These are phyloP conservation scores for Torulaspora gathmanii DNA, from an alignment of 805 yeast genomes.

Conservation along the genomic window DNA sequence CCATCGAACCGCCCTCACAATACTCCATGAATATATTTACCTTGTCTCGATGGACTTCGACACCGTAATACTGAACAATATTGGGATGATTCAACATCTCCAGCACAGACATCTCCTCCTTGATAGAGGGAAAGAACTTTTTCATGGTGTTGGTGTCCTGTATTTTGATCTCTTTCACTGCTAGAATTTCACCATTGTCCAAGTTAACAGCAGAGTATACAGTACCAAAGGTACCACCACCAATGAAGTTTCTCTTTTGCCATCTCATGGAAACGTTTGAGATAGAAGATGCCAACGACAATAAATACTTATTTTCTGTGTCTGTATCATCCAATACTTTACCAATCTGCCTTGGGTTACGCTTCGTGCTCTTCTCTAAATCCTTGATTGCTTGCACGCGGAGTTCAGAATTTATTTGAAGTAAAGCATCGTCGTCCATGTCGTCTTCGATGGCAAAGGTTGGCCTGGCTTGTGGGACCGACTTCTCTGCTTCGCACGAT, in stretches of 20 bases:
- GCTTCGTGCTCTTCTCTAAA: conserved; percentile 52
- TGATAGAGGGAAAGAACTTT: conserved; percentile 79
- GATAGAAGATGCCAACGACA: conserved; percentile 81
- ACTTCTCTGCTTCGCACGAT: conserved; percentile 55
- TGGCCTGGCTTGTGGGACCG: conserved; percentile 31
- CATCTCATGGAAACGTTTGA: conserved; percentile 90
- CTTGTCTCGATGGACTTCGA: conserved; percentile 92
- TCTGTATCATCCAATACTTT: conserved; percentile 84
- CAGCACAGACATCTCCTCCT: conserved; percentile 93
- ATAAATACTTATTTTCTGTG: conserved; percentile 79
- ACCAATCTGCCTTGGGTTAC: conserved; percentile 57
- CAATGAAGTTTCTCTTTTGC: conserved; percentile 93
- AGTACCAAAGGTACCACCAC: conserved; percentile 94
- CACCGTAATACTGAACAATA: conserved; percentile 93
- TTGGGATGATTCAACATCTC: conserved; percentile 96
- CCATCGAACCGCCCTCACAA: conserved; percentile 93
- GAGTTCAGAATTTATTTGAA: conserved; percentile 58
- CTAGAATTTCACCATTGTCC: conserved; percentile 94
- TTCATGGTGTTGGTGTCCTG: conserved; percentile 83
- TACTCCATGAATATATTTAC: conserved; percentile 96
- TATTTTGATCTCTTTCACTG: conserved; percentile 90
- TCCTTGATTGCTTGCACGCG: conserved; percentile 59
- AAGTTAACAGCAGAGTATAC: conserved; percentile 89
- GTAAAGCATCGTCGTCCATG: conserved; percentile 49
- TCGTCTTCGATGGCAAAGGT: conserved; percentile 39